A percentile compares a stretch with the other conserved stretches of the same genome.
Conservation (phyloP, 306 rosid genomes). For the Begonia peltatifolia region DNA sequence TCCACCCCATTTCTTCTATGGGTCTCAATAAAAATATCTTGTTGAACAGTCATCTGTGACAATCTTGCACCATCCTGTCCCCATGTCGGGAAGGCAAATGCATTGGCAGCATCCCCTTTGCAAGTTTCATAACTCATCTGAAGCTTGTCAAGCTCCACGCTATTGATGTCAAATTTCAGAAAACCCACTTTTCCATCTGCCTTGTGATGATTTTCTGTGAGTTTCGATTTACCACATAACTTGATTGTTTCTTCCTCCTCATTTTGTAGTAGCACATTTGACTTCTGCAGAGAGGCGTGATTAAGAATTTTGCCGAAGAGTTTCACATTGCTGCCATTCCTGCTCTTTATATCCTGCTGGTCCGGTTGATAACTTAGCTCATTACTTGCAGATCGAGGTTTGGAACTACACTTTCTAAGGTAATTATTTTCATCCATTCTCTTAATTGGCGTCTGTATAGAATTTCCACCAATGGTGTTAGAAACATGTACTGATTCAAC, state of each 20-base stretch:
- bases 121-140: conserved; percentile 44
- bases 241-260: conserved; percentile 34
- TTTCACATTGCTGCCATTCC: conserved; percentile 75
- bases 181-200: conserved; percentile 35
- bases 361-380: conserved; percentile 25
- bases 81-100: conserved; percentile 43
- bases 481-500: no score
- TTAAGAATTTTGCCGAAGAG: conserved; percentile 80
- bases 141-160: conserved; percentile 49
- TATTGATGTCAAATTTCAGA: conserved; percentile 38
- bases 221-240: conserved; percentile 14
- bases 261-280: conserved; percentile 18
- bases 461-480: conserved; percentile 6
- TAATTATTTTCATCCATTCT: conserved; percentile 30
- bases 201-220: conserved; percentile 28
- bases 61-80: conserved; percentile 40
- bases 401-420: conserved; percentile 18
- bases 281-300: conserved; percentile 33
- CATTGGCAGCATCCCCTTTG: conserved; percentile 77
- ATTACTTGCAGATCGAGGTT: conserved; percentile 15
- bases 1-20: conserved; percentile 61
- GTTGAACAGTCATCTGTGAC: conserved; percentile 35
- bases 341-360: conserved; percentile 47
- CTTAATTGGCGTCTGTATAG: conserved; percentile 12
- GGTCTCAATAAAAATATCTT: conserved; percentile 46